Evolutionary conservation across 495 filamentous ascomycete species (phyloP).

Genomic region (Monascus purpureus): DNA sequence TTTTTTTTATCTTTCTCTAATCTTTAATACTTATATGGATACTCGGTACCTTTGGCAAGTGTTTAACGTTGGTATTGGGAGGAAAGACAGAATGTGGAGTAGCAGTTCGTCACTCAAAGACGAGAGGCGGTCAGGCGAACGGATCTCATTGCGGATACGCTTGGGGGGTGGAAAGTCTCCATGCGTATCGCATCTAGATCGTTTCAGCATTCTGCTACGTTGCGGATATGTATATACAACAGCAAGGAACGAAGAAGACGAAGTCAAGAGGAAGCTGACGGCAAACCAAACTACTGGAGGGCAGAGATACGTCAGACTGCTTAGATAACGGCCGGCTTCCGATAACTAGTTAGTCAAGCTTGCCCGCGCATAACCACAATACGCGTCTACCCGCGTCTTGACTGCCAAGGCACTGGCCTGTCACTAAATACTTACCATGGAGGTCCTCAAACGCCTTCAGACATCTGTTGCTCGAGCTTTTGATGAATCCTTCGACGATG

Average conservation of each 20-base stretch:
- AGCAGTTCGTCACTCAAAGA: slow-evolving; percentile 77
- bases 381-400: too few relatives aligned
- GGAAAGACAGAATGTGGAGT: slow-evolving; percentile 66
- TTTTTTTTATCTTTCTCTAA: neutral
- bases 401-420: too few relatives aligned
- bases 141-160: slow-evolving; percentile 13
- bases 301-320: too few relatives aligned
- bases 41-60: slow-evolving; percentile 48
- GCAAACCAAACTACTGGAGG: too few relatives aligned
- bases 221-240: too few relatives aligned
- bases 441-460: slow-evolving; percentile 23
- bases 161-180: slow-evolving; percentile 15
- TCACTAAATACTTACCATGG: too few relatives aligned
- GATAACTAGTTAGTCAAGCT: too few relatives aligned
- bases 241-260: too few relatives aligned
- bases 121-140: slow-evolving; percentile 33
- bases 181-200: slow-evolving; percentile 13
- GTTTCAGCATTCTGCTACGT: slow-evolving; percentile 37
- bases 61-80: slow-evolving; percentile 54
- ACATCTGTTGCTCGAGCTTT: slow-evolving; percentile 16
- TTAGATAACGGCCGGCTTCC: too few relatives aligned
- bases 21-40: neutral
- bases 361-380: too few relatives aligned
- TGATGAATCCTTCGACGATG: slow-evolving; percentile 18
- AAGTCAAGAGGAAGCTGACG: too few relatives aligned